phyloP scores from a whole-genome alignment of 257 asterid species.

The Sherardia arvensis region DNA sequence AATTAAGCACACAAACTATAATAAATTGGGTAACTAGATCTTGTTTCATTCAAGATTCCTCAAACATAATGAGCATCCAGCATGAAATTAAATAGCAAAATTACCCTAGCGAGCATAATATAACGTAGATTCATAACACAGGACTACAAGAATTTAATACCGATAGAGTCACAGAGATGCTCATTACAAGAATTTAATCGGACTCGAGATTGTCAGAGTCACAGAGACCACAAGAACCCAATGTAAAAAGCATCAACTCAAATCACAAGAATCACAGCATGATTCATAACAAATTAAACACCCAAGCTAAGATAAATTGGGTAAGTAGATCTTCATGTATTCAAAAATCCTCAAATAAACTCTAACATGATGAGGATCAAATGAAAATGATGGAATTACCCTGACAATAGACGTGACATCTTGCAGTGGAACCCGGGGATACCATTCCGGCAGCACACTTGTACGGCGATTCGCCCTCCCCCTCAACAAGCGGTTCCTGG shows the following conservation, averaged over 20 bases:
- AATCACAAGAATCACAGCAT: background rate
- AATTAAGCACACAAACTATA: too few relatives aligned
- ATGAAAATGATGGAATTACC: slow-evolving; percentile 29
- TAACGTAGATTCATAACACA: too few relatives aligned
- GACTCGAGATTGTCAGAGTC: too few relatives aligned
- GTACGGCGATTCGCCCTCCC: slow-evolving; percentile 32
- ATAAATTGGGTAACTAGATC: too few relatives aligned
- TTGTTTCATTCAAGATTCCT: too few relatives aligned
- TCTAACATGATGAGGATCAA: too few relatives aligned
- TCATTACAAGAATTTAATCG: too few relatives aligned
- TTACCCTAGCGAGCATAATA: too few relatives aligned
- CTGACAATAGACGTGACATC: slow-evolving; percentile 49
- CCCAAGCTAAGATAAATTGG: background rate
- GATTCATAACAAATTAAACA: background rate
- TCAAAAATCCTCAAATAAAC: background rate
- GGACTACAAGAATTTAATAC: too few relatives aligned
- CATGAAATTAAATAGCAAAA: too few relatives aligned
- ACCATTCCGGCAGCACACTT: slow-evolving; percentile 53
- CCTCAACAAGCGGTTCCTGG: slow-evolving; percentile 10
- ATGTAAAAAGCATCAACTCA: background rate
- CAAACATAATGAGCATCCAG: too few relatives aligned
- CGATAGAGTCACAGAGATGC: too few relatives aligned
- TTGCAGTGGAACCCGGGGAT: slow-evolving; percentile 54
- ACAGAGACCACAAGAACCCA: background rate
- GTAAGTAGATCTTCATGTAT: background rate